A percentile compares a stretch with the other conserved stretches of the same genome.
phyloP scores from a whole-genome alignment of 257 asterid genomes.

The Solanum gracilifrons region DNA sequence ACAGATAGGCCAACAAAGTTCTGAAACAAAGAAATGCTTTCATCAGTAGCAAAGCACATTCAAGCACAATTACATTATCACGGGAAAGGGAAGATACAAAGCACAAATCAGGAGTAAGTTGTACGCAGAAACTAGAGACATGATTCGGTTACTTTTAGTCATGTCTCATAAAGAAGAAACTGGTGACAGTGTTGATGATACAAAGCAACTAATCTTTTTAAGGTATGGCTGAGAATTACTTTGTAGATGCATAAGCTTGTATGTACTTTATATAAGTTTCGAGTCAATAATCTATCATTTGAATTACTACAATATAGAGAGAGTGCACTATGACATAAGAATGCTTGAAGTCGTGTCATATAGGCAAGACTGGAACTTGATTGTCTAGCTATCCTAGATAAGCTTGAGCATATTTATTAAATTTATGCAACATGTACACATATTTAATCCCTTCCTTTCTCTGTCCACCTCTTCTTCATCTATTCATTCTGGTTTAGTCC shows the following conservation, averaged over 20 bases:
- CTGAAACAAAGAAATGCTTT: conserved; percentile 32
- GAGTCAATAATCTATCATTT: background rate
- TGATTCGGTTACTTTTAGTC: background rate
- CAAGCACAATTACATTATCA: background rate
- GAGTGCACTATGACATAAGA: background rate
- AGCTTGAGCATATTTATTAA: background rate
- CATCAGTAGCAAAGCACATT: background rate
- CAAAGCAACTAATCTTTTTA: background rate
- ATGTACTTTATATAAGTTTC: background rate
- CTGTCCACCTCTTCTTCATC: background rate
- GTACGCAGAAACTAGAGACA: background rate
- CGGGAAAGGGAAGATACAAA: background rate
- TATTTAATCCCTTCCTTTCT: background rate
- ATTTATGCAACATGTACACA: background rate
- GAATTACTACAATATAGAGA: background rate
- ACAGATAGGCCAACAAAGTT: conserved; percentile 93
- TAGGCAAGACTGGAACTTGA: background rate
- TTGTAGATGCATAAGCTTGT: background rate
- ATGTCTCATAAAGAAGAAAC: background rate
- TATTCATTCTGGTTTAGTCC: background rate
- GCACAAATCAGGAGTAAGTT: background rate
- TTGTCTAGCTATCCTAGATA: background rate
- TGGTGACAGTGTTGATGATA: background rate
- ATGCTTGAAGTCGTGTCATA: background rate
- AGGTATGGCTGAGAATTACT: background rate